Evolutionary conservation across 495 filamentous ascomycete species (phyloP), one percentile per base, ranked within the genome.

Genomic region (Penicillium manginii): DNA sequence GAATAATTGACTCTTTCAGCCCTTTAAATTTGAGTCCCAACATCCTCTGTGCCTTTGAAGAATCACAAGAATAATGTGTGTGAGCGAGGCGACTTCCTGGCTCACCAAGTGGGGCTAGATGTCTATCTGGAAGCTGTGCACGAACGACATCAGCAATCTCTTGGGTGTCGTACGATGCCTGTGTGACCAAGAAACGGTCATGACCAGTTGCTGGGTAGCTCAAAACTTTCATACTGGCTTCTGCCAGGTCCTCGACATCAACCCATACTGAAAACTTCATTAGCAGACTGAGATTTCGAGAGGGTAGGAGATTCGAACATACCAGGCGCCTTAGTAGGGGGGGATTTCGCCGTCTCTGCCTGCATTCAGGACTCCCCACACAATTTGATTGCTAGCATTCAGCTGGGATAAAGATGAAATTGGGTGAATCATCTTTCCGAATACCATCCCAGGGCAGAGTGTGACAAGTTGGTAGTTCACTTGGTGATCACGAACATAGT

Each of bases 191-290:
- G 54, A 75, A 70, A 11, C 71, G 65, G 33, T 78, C 66, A 47
- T 73, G 72, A 0, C 58, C 56, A 0, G 67, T 65, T 0, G 55
- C 66, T 6, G 70, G 59, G 8, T 57, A 65, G 1, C 60, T 72
- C 11, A 77, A 31, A 0, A 72, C 61, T 15, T 60, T 54, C 37
- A 73, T 52, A 35, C 74, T 73, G 1, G 71, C 67, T 3, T 57
- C 58, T 1, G 78, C 74, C 1, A 80, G 61, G 52, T 78, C 78
- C 19, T 70, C 56, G 2, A 71, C 68, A 42, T 71, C 68, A 31
- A 68, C 54, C 67, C 67, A 70, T 8, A 70, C 67, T 70, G n/a
- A 43, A 26, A 11, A 9, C 2, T 1, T 8, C 4, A 2, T 22
- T 47, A 23, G 12, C 0, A 19, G 1, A n/a, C 0, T 15, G 31